Percentiles rank a stretch among this genome's conserved stretches.
phyloP scores from a whole-genome alignment of 257 asterid species.

The Primulina eburnea region DNA sequence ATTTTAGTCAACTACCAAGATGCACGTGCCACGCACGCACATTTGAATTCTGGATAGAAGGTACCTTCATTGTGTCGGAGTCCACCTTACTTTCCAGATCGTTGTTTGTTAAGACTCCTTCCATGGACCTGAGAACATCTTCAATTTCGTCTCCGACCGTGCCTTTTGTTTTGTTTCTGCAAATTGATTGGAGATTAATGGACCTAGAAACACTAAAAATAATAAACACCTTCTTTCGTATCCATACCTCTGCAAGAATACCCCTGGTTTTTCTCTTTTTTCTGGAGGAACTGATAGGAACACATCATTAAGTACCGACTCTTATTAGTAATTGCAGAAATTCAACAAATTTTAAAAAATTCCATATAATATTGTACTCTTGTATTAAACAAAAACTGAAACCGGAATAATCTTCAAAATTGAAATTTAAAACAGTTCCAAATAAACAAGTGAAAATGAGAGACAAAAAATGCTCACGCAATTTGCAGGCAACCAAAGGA shows the following conservation, averaged over 20 bases:
- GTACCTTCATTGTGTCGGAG: constrained; percentile 64
- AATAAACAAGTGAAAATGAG: too few species aligned
- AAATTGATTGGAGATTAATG: constrained; percentile 24
- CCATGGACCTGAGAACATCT: constrained; percentile 46
- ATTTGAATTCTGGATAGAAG: too few species aligned
- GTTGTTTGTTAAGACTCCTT: constrained; percentile 48
- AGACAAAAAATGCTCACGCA: too few species aligned
- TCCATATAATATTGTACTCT: too few species aligned
- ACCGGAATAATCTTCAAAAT: too few species aligned
- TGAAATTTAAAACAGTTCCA: too few species aligned
- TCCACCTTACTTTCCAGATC: constrained; percentile 58
- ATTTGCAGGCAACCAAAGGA: too few species aligned
- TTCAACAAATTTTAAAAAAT: too few species aligned
- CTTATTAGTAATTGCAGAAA: too few species aligned
- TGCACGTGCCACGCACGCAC: too few species aligned
- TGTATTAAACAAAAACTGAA: too few species aligned
- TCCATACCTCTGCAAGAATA: constrained; percentile 73
- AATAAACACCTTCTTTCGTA: neutral
- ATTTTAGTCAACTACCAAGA: too few species aligned
- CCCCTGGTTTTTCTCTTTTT: constrained; percentile 34
- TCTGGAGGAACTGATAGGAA: constrained; percentile 46
- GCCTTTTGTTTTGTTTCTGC: constrained; percentile 58
- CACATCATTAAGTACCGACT: constrained; percentile 35
- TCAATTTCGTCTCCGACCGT: constrained; percentile 43
- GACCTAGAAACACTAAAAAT: neutral